Evolutionary conservation across 441 rosid species (phyloP).

Genomic region (Aquilaria agallochum): DNA sequence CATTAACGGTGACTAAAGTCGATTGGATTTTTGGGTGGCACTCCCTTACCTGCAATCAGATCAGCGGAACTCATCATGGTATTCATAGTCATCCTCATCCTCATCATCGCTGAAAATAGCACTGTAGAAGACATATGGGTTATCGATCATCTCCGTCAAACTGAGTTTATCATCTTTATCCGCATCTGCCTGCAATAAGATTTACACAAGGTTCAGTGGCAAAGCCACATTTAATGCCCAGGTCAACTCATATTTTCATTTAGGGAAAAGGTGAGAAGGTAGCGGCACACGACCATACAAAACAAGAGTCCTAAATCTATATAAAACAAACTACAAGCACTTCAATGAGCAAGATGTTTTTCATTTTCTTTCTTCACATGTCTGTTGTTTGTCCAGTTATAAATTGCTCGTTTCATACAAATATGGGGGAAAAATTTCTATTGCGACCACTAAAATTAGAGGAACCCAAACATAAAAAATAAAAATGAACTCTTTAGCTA

Average conservation of each 20-base stretch:
- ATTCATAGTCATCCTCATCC: slow-evolving; percentile 58
- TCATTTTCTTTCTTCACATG: too few species aligned
- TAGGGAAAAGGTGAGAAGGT: too few species aligned
- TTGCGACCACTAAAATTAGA: too few species aligned
- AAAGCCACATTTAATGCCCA: not conserved
- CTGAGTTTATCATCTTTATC: slow-evolving; percentile 82
- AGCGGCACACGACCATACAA: too few species aligned
- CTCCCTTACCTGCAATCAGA: slow-evolving; percentile 23
- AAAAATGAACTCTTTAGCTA: not conserved
- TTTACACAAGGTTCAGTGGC: slow-evolving; percentile 11
- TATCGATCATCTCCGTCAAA: slow-evolving; percentile 80
- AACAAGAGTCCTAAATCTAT: too few species aligned
- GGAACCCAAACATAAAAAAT: too few species aligned
- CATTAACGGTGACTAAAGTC: not conserved
- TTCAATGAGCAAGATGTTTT: too few species aligned
- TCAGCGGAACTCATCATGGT: slow-evolving; percentile 86
- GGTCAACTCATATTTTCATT: too few species aligned
- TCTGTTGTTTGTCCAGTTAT: too few species aligned
- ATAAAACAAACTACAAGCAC: too few species aligned
- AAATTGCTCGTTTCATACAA: too few species aligned
- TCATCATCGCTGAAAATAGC: slow-evolving; percentile 80
- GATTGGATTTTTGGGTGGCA: slow-evolving; percentile 1
- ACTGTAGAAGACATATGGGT: slow-evolving; percentile 90
- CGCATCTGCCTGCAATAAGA: slow-evolving; percentile 67
- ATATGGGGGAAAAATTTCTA: too few species aligned